phyloP scores from a whole-genome alignment of 345 rosid genomes.

The Theobroma cacao region DNA sequence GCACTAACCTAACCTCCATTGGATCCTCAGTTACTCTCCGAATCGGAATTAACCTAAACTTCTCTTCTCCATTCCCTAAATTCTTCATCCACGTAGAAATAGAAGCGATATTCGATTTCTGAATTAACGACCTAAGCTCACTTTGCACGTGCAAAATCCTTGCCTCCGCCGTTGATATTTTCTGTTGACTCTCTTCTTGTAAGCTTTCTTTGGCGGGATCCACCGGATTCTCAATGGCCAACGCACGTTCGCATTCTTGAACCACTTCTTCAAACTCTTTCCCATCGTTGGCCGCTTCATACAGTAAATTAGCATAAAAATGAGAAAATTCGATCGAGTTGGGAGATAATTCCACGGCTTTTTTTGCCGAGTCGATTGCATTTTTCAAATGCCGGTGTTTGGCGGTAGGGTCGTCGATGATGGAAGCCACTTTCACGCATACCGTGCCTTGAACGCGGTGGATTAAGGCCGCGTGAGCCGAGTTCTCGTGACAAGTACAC shows the following conservation, averaged over 20 bases:
- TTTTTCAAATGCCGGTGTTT: slow-evolving; percentile 66
- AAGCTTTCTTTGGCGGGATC: slow-evolving; percentile 93
- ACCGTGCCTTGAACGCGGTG: slow-evolving; percentile 88
- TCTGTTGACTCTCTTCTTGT: slow-evolving; percentile 84
- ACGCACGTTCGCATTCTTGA: slow-evolving; percentile 80
- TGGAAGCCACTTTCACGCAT: slow-evolving; percentile 66
- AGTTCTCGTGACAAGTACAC: slow-evolving; percentile 50
- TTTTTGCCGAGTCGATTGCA: slow-evolving; percentile 72
- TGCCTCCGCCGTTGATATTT: slow-evolving; percentile 60
- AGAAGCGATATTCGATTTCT: slow-evolving; percentile 68
- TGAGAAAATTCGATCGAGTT: slow-evolving; percentile 78
- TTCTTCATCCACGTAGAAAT: slow-evolving; percentile 84
- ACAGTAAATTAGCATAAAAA: slow-evolving; percentile 82
- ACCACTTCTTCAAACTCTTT: slow-evolving; percentile 83
- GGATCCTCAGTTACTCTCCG: slow-evolving; percentile 82
- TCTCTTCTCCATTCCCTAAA: slow-evolving; percentile 83
- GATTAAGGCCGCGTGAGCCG: slow-evolving; percentile 49
- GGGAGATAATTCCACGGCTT: slow-evolving; percentile 72
- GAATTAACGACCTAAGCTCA: slow-evolving; percentile 70
- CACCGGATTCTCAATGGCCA: slow-evolving; percentile 63
- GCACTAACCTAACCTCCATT: slow-evolving; percentile 73
- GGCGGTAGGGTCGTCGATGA: slow-evolving; percentile 66
- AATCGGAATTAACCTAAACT: slow-evolving; percentile 65
- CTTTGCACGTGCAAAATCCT: slow-evolving; percentile 74
- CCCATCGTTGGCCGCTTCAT: slow-evolving; percentile 74